Evolutionary conservation across 352 stramenopile genomes (phyloP), one percentile per base, ranked within the genome.

Genomic region (Phytophthora idaei): DNA sequence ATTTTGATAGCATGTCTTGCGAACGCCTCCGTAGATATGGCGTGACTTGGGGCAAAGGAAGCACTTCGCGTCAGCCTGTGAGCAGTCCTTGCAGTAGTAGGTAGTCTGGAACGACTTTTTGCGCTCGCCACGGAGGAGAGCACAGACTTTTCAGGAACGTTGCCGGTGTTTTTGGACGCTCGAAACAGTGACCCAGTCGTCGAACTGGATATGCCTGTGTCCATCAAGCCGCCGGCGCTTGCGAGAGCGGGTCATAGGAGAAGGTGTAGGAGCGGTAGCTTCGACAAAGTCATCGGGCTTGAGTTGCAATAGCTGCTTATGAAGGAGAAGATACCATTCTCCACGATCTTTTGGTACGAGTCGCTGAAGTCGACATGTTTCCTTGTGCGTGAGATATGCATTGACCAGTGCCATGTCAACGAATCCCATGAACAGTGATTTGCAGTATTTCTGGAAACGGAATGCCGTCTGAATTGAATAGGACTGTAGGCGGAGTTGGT

Each of bases 391-490:
- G 8, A 61, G 42, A 11, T 32, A 61, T 5, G 54, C 28, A 28
- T 61, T 61, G 0, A 37, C 44, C 6, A 61, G 2, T 4, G 41
- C 54, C 8, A 61, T 28, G 17, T 61, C 54, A 4, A 53, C 5
- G 15, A 61, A 47, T 4, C 41, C 54, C 1, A 61, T 4, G 17
- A 61, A 31, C 8, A 61, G 15, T 5, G 39, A 52, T 17, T 61
- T 61, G n/a, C 52, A 52, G 8, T 61, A 44, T 25, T 61, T 61
- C 1, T 31, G 41, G 32, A 59, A 59, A 4, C 32, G 50, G 21
- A 47, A 37, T 1, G 51, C 4, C 10, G 51, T 58, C 51, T 58
- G 51, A 25, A 58, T 48, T 4, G 51, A 58, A 21, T 21, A 21
- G 17, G 17, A 21, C 17, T 21, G 17, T 21, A 21, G 17, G 17